Conservation (phyloP, 2,329 filamentous ascomycete species). For the Talaromyces sp. region DNA sequence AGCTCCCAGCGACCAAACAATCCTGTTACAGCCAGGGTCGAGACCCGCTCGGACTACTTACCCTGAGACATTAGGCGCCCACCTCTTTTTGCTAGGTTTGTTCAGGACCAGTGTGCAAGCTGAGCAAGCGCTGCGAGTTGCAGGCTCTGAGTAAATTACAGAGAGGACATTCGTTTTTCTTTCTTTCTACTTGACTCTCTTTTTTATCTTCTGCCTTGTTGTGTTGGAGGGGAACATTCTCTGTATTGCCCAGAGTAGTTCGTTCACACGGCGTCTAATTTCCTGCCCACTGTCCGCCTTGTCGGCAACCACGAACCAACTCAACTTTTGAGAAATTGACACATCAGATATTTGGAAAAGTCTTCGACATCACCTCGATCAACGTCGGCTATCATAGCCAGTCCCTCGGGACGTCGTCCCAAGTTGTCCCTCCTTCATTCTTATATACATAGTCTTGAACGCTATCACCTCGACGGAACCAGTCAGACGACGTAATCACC, state of each 20-base stretch:
- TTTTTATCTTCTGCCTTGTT: not conserved
- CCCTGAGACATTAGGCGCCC: conserved; percentile 16
- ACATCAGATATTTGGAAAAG: not conserved
- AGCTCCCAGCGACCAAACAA: not conserved
- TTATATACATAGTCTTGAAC: not conserved
- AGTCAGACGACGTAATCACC: not conserved
- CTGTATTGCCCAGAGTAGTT: not conserved
- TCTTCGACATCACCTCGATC: not conserved
- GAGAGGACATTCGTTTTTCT: not conserved
- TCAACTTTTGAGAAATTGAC: not conserved
- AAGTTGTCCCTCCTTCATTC: conserved; percentile 1
- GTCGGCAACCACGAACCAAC: not conserved
- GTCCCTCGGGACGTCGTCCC: conserved; percentile 15
- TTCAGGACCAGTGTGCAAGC: conserved; percentile 1
- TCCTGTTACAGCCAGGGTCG: conserved; percentile 9
- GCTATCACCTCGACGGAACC: not conserved
- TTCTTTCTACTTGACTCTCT: not conserved
- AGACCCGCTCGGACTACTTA: conserved; percentile 13
- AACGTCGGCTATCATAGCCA: conserved; percentile 9
- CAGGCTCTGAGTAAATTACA: not conserved
- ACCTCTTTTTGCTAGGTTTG: not conserved
- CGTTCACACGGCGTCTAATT: conserved; percentile 2
- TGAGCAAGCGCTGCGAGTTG: conserved; percentile 9
- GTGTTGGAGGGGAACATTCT: not conserved
- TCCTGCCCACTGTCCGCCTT: not conserved